Evolutionary conservation across 2,329 filamentous ascomycete species (phyloP), one percentile per base, ranked within the genome.

Genomic region (Ophiostoma australiae): DNA sequence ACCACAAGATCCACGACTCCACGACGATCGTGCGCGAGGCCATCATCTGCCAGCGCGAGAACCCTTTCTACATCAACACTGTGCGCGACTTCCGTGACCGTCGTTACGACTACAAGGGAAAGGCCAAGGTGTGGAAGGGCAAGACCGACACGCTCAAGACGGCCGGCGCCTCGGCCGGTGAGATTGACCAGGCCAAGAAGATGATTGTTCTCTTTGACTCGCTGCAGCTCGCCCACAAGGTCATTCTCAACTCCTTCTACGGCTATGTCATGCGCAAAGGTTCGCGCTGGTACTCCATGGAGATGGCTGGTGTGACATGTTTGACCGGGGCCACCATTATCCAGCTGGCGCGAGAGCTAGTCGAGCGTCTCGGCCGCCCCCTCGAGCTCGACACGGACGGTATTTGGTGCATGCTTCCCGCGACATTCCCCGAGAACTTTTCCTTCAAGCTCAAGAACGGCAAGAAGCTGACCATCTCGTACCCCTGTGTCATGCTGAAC

Each of bases 241-340:
- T 99, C 82, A 99, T 99, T 85, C 80, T 99, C 70, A 99, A 99
- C 83, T 97, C 93, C 71, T 99, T 99, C 83, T 99, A 99, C 76
- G 95, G 95, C 74, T 99, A 99, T 78, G 95, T 98, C 79, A 99
- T 99, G 95, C 87, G 95, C 82, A 99, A 99, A 79, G 95, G 95
- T 44, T 99, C 95, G 52, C 89, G 95, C 70, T 99, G 95, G 95
- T 99, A 99, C 79, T 99, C 95, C 23, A 90, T 99, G 87, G 95
- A 99, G 79, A 99, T 99, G 95, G 95, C 96, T 20, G 95, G 95
- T 76, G 95, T 99, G 4, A 99, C 95, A 61, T 99, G 95, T 82
- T 83, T 99, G 79, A 99, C 95, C 1, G 95, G 95, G 73, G 95
- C 95, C 41, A 92, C 90, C 61, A 99, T 99, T 78, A 99, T 99